Percentiles rank a stretch among this genome's conserved stretches.
These are phyloP conservation scores for Vaccinium corymbosum DNA, from an alignment of 148 eudicot genomes.

Conservation along the genomic window DNA sequence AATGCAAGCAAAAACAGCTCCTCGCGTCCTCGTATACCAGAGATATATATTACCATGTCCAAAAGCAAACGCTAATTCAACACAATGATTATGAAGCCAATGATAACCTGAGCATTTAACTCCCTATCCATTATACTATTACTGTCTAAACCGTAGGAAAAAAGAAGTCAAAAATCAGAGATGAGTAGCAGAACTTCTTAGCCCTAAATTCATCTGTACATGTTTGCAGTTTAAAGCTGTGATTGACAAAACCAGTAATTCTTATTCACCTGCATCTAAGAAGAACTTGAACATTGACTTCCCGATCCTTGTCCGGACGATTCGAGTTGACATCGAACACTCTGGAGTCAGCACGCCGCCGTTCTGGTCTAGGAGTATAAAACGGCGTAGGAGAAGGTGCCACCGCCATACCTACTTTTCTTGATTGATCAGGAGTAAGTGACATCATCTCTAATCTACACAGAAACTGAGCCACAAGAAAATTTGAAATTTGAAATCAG, in stretches of 20 bases:
- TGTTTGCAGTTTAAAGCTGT: neutral
- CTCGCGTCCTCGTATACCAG: neutral
- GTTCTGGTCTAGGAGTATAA: conserved; percentile 72
- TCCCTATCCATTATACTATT: neutral
- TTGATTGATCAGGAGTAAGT: conserved; percentile 60
- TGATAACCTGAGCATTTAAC: neutral
- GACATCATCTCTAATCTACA: conserved; percentile 41
- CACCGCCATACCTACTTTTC: conserved; percentile 58
- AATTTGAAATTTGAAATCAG: neutral
- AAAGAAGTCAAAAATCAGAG: neutral
- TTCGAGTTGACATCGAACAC: conserved; percentile 38
- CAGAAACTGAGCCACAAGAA: neutral
- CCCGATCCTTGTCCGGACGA: conserved; percentile 59
- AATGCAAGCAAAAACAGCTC: neutral
- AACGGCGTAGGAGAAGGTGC: conserved; percentile 74
- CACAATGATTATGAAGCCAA: neutral
- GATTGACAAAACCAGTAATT: neutral
- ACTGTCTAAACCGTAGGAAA: neutral
- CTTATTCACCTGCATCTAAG: conserved; percentile 81
- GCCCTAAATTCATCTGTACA: neutral
- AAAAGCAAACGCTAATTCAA: neutral
- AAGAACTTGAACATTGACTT: conserved; percentile 74
- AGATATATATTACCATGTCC: neutral
- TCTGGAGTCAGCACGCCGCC: conserved; percentile 49
- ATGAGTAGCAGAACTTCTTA: neutral